phyloP scores from a whole-genome alignment of 2,329 filamentous ascomycete species.

The Alternaria ventricosa region DNA sequence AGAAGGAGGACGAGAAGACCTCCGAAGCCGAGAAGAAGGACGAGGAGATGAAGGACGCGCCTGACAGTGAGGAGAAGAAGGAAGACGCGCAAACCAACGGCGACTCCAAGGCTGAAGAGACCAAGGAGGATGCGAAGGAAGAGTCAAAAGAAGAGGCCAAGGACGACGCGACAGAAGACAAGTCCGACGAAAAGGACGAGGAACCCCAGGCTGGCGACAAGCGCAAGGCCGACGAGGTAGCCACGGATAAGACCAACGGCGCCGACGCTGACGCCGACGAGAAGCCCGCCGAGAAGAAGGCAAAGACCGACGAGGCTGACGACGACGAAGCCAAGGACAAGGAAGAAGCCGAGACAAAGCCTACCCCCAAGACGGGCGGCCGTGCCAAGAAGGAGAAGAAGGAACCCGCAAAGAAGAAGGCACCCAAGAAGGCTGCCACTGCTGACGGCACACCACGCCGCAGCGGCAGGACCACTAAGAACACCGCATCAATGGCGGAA shows the following conservation, averaged over 20 bases:
- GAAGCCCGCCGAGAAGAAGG: constrained; percentile 30
- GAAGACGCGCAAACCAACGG: constrained; percentile 28
- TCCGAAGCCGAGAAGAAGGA: constrained; percentile 39
- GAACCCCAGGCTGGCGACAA: constrained; percentile 43
- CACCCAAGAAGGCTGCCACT: constrained; percentile 58
- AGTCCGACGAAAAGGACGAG: constrained; percentile 8
- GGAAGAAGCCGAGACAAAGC: constrained; percentile 36
- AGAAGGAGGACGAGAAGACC: constrained; percentile 39
- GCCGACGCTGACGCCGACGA: constrained; percentile 5
- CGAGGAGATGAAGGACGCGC: constrained; percentile 36
- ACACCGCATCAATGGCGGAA: not conserved
- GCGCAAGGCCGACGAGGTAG: constrained; percentile 38
- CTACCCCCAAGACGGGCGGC: constrained; percentile 43
- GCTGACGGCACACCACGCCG: constrained; percentile 57
- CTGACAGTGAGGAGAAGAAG: constrained; percentile 27
- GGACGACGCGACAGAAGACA: constrained; percentile 25
- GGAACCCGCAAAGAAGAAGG: constrained; percentile 50
- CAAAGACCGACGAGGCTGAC: constrained; percentile 33
- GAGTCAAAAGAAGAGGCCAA: constrained; percentile 35
- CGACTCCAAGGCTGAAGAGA: constrained; percentile 34
- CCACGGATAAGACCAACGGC: constrained; percentile 29
- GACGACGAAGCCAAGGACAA: constrained; percentile 34
- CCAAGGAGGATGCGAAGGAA: constrained; percentile 18
- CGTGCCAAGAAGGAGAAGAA: constrained; percentile 53
- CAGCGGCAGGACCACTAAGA: constrained; percentile 47